A percentile compares a stretch with the other conserved stretches of the same genome.
Conservation (phyloP, 2,329 filamentous ascomycete species). For the Cyanodermella asteris region DNA sequence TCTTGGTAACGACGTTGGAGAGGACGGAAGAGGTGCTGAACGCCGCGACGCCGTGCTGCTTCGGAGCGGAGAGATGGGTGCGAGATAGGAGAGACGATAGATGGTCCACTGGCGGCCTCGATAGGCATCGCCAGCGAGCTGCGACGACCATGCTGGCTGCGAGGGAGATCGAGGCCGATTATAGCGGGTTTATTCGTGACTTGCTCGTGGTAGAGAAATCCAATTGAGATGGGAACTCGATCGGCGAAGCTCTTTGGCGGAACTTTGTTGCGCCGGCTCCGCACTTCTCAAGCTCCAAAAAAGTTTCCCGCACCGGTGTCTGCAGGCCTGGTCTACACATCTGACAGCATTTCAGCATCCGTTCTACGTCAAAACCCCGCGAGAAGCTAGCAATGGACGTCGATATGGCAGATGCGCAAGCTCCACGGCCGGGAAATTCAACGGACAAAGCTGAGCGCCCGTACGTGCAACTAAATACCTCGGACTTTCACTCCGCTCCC, state of each 20-base stretch:
- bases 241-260: not conserved
- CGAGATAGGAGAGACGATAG: constrained; percentile 8
- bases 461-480: too few species aligned
- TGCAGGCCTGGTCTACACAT: too few species aligned
- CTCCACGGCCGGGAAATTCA: too few species aligned
- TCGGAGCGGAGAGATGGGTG: not conserved
- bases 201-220: too few species aligned
- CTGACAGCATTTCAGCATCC: too few species aligned
- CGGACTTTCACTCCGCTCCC: not conserved
- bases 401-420: too few species aligned
- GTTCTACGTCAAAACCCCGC: too few species aligned
- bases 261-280: not conserved
- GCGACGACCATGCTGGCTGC: constrained; percentile 22
- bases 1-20: not conserved
- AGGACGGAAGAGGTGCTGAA: not conserved
- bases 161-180: not conserved
- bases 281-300: not conserved
- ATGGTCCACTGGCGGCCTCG: constrained; percentile 3
- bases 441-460: constrained; percentile 1
- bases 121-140: constrained; percentile 26
- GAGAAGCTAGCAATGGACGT: too few species aligned
- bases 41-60: not conserved
- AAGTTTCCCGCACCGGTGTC: not conserved
- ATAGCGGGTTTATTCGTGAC: too few species aligned
- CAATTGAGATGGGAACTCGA: not conserved